A percentile compares a stretch with the other conserved stretches of the same genome.
phyloP scores from a whole-genome alignment of 1,284 basidiomycete species.

The Marasmius fiardii region DNA sequence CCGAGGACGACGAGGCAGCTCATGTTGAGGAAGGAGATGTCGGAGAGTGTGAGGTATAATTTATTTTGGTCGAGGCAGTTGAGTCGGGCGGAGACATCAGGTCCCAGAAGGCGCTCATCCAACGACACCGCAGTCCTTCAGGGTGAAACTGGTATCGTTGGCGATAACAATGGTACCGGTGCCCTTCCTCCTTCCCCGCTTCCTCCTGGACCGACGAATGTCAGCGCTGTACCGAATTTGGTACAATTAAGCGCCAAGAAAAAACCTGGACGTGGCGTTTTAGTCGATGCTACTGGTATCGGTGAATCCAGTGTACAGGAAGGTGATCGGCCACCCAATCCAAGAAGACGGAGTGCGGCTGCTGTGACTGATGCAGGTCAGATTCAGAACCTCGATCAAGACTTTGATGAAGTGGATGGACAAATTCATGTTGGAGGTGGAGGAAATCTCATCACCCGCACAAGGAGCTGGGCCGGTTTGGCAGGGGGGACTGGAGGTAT shows the following conservation, averaged over 20 bases:
- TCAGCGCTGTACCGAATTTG: conserved; percentile 28
- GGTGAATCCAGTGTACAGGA: neutral
- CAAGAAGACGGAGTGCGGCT: neutral
- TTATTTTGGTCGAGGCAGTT: conserved; percentile 83
- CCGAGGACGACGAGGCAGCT: conserved; percentile 81
- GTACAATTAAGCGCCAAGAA: conserved; percentile 36
- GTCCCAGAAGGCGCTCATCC: conserved; percentile 33
- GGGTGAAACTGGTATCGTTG: conserved; percentile 3
- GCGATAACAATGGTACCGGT: too few species aligned
- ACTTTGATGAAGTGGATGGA: neutral
- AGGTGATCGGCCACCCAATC: neutral
- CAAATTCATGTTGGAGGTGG: conserved; percentile 1
- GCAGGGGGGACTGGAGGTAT: conserved; percentile 5
- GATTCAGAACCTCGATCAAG: neutral
- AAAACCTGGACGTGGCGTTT: conserved; percentile 2
- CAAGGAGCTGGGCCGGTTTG: conserved; percentile 14
- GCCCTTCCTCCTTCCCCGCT: neutral
- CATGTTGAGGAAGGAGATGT: conserved; percentile 84
- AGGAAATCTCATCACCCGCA: conserved; percentile 1
- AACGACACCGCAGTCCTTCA: conserved; percentile 18
- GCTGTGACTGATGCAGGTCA: neutral
- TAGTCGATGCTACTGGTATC: neutral
- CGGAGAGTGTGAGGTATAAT: conserved; percentile 80
- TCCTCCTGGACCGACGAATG: conserved; percentile 14
- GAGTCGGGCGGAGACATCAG: conserved; percentile 47